phyloP scores from a whole-genome alignment of 306 rosid species.

The Rosa lucieae region DNA sequence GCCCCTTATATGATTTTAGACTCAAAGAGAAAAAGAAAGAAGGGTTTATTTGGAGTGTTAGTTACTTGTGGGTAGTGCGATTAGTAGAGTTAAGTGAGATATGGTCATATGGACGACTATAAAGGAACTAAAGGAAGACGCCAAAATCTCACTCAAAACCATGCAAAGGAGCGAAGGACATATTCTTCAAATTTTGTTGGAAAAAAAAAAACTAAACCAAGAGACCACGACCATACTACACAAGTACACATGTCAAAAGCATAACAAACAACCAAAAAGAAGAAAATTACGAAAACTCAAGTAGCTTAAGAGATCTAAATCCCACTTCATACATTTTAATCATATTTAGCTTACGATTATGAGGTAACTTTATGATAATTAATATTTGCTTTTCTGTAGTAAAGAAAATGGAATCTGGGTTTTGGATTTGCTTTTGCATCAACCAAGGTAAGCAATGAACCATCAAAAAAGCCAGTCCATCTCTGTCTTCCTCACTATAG shows the following conservation, averaged over 20 bases:
- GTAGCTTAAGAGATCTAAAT: background rate
- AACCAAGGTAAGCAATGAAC: slow-evolving; percentile 43
- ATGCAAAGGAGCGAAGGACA: slow-evolving; percentile 37
- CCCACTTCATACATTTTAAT: background rate
- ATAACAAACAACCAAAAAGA: slow-evolving; percentile 6
- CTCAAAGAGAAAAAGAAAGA: background rate
- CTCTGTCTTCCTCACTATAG: slow-evolving; percentile 18
- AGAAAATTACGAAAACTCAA: background rate
- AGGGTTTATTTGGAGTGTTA: background rate
- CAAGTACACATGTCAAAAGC: slow-evolving; percentile 13
- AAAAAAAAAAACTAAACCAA: background rate
- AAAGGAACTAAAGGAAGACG: slow-evolving; percentile 32
- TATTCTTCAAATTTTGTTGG: slow-evolving; percentile 25
- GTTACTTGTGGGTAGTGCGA: slow-evolving; percentile 25
- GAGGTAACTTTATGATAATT: slow-evolving; percentile 27
- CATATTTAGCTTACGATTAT: background rate
- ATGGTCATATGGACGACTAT: slow-evolving; percentile 21
- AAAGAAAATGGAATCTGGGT: slow-evolving; percentile 46
- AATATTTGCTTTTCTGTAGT: slow-evolving; percentile 6
- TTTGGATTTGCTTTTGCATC: slow-evolving; percentile 45
- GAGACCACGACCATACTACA: slow-evolving; percentile 6
- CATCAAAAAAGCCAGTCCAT: slow-evolving; percentile 42
- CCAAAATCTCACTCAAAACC: slow-evolving; percentile 58
- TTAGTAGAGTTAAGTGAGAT: slow-evolving; percentile 8
- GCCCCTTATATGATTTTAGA: slow-evolving; percentile 23